Base-by-base conservation (phyloP, 306 rosid species). In the Pyrus pyrifolia region DNA sequence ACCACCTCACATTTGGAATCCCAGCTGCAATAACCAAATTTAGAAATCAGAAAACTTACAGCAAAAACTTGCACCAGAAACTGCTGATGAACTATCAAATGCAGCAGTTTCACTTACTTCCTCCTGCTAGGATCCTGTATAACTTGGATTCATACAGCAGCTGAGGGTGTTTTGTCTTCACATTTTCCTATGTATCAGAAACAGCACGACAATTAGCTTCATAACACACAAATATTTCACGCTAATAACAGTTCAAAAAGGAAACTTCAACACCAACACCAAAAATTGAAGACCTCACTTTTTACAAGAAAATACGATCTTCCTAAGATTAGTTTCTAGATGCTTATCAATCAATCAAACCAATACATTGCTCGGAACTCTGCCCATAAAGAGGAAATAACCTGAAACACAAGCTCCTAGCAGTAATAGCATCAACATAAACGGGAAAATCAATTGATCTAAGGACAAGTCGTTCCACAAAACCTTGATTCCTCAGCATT, bases 101-200 rank as follows among this genome's bases (percentile, higher is more conserved):
- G 45, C 42, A 71, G 65, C 60, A 69, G 59, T 70, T 22, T 71
- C 52, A 67, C 73, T 85, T 91, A 94, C 98, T 94, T 91, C 97
- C 98, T 90, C 98, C 98, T 83, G 91, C 96, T 40, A 94, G 90
- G 75, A 94, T 88, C 86, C 97, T 88, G 97, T 94, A 94, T 75
- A 94, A 74, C 88, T 94, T 94, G 71, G 97, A 93, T 81, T 93
- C 98, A 29, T 93, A 93, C 57, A 91, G 94, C 91, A 93, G 78
- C 86, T 93, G 98, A 65, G 97, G 98, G 86, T 94, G 98, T 83
- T 91, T 94, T 14, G 98, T 94, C 93, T 91, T 94, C 87, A 89
- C 93, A 87, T 84, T 91, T 87, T 94, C 98, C 98, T 94, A 80
- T 45, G 55, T 49, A 79, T 74, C 52, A 73, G 65, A 81, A 81